Base-by-base conservation (phyloP, 495 filamentous ascomycete species). In the Podospora pseudocomata region DNA sequence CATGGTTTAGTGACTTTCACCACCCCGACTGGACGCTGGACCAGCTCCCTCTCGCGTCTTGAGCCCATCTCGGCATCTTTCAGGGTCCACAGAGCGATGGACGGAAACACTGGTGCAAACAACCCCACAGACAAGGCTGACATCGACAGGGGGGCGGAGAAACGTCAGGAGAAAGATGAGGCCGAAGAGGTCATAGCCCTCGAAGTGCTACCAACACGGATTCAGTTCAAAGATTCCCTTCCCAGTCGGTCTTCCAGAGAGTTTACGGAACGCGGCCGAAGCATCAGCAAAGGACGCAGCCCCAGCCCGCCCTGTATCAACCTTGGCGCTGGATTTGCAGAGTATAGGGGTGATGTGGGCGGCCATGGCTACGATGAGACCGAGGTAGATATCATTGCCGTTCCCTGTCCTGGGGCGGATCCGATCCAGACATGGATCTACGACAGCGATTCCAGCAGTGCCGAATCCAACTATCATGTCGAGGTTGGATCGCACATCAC, bases 321-420 rank as follows among this genome's bases (percentile, higher is more conserved):
- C 39, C 49, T 19, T 16, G 74, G 66, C 4, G 71, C 81, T 4
- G 80, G 81, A 0, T 83, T 82, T 59, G 80, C 76, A 28, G 70
- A 76, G 26, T 70, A 81, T 54, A 76, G 79, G 56, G 81, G 81
- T 39, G 81, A 83, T 20, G 72, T 82, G 5, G 73, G 74, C 5
- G 80, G 81, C 13, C 63, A 68, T 20, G 79, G 79, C 3, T 80
- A 80, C 67, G 81, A 84, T 57, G 74, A 81, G 65, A 84, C 82
- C 23, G 71, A 69, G n/a, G 81, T 82, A 54, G 82, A 84, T 60
- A 73, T 84, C 63, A 75, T 84, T 62, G 75, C 81, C 2, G 80
- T 84, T 18, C 78, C 82, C 0, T 84, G 82, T 34, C 72, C 81
- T 0, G 82, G 81, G 5, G 81, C 80, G 0, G 80, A 81, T 56